These are phyloP conservation scores for Paracoccidioides brasiliensis DNA, from an alignment of 2,329 filamentous ascomycete genomes.

Conservation along the genomic window DNA sequence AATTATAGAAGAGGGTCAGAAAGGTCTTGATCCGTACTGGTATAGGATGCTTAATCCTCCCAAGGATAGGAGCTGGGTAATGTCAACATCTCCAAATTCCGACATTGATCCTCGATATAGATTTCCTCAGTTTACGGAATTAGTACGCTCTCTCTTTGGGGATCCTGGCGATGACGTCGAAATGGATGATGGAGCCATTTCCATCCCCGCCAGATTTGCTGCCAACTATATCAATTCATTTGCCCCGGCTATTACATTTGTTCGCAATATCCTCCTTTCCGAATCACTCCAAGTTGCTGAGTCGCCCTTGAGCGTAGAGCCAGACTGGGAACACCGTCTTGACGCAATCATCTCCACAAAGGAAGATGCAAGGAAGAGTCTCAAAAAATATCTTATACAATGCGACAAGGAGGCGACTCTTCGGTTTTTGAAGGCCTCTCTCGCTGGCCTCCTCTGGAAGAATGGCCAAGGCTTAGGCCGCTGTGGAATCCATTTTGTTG, in stretches of 20 bases:
- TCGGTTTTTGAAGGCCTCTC: constrained; percentile 32
- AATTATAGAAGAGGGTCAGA: constrained; percentile 76
- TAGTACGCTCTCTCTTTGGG: constrained; percentile 17
- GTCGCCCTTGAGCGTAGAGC: constrained; percentile 46
- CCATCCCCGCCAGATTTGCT: constrained; percentile 16
- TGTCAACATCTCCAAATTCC: constrained; percentile 40
- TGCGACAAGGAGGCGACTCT: constrained; percentile 27
- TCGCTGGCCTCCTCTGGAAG: constrained; percentile 32
- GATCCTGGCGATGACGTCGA: constrained; percentile 1
- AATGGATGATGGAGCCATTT: constrained; percentile 1
- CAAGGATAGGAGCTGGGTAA: constrained; percentile 30
- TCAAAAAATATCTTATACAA: constrained; percentile 21
- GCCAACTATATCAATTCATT: constrained; percentile 40
- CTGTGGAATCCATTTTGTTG: constrained; percentile 39
- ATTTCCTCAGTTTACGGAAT: constrained; percentile 27
- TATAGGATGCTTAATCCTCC: constrained; percentile 48
- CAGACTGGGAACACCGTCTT: constrained; percentile 73
- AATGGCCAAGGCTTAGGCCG: constrained; percentile 30
- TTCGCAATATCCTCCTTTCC: constrained; percentile 47
- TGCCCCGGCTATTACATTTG: constrained; percentile 56
- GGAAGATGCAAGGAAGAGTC: constrained; percentile 48
- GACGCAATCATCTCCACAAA: constrained; percentile 61
- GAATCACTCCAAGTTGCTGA: constrained; percentile 39
- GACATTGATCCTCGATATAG: constrained; percentile 32
- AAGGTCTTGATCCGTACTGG: constrained; percentile 72